phyloP scores from a whole-genome alignment of 148 eudicot genomes.

The Persicaria maculosa region DNA sequence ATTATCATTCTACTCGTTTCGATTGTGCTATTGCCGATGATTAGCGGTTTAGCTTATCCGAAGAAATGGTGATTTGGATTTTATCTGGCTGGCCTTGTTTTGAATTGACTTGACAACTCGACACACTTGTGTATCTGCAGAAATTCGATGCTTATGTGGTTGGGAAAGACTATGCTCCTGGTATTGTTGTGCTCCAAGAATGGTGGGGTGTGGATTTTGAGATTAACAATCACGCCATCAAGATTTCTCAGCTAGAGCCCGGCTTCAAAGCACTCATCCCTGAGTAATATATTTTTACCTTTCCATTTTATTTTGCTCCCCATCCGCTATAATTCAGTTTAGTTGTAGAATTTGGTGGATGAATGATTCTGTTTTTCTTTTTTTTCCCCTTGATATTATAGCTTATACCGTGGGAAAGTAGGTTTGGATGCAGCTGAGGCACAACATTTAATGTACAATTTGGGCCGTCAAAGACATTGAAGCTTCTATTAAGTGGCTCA shows the following conservation, averaged over 20 bases:
- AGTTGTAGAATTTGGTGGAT: neutral
- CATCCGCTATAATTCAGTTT: neutral
- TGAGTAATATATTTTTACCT: constrained; percentile 34
- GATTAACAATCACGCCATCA: constrained; percentile 72
- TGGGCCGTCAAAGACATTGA: constrained; percentile 89
- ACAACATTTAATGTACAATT: constrained; percentile 86
- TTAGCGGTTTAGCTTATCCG: neutral
- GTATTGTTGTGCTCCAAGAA: constrained; percentile 90
- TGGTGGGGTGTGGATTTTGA: constrained; percentile 99
- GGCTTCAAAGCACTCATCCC: constrained; percentile 81
- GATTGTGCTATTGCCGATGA: neutral
- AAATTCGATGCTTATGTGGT: constrained; percentile 86
- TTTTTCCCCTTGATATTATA: constrained; percentile 16
- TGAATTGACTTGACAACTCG: neutral
- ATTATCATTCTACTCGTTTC: neutral
- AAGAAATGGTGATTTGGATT: neutral
- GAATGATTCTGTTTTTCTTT: neutral
- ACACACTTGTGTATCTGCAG: constrained; percentile 21
- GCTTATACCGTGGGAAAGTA: constrained; percentile 93
- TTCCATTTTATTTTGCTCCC: neutral
- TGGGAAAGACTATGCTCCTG: constrained; percentile 93
- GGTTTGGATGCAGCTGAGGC: constrained; percentile 92
- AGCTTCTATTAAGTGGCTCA: constrained; percentile 93
- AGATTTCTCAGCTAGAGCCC: constrained; percentile 62
- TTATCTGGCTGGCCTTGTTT: constrained; percentile 4